Conservation (phyloP, 176 grass and related monocot species). For the Thinopyrum elongatum region DNA sequence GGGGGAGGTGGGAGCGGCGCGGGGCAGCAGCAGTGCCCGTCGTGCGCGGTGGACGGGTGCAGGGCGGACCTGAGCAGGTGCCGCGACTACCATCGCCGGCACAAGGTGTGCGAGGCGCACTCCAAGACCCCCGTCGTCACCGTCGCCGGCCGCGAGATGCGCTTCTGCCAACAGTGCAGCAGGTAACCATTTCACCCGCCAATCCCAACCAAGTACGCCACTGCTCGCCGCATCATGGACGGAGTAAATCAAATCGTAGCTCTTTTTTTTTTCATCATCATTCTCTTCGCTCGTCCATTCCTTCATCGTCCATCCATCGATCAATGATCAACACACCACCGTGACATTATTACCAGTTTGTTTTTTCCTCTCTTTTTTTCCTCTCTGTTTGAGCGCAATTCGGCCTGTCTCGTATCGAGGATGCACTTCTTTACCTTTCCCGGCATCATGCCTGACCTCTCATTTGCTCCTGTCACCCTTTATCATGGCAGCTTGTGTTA, state of each 20-base stretch:
- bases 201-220: neutral
- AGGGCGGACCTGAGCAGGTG: constrained; percentile 77
- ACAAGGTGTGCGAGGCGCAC: constrained; percentile 81
- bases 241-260: neutral
- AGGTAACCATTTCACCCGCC: constrained; percentile 41
- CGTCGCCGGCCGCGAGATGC: constrained; percentile 71
- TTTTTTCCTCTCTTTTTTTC: neutral
- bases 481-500: constrained; percentile 27
- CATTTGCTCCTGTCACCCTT: constrained; percentile 18
- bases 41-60: constrained; percentile 89
- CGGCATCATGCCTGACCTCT: constrained; percentile 15
- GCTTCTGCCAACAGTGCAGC: constrained; percentile 98
- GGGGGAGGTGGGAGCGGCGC: neutral
- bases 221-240: too few species aligned
- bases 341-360: neutral
- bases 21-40: constrained; percentile 24
- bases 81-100: constrained; percentile 75
- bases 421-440: constrained; percentile 57
- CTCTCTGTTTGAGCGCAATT: neutral
- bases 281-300: neutral
- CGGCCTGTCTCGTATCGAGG: constrained; percentile 39
- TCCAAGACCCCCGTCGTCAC: constrained; percentile 73
- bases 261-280: neutral
- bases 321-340: neutral
- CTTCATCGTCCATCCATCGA: neutral